Base-by-base conservation (phyloP, 2,329 filamentous ascomycete genomes). In the Phaeosphaeria sp. region DNA sequence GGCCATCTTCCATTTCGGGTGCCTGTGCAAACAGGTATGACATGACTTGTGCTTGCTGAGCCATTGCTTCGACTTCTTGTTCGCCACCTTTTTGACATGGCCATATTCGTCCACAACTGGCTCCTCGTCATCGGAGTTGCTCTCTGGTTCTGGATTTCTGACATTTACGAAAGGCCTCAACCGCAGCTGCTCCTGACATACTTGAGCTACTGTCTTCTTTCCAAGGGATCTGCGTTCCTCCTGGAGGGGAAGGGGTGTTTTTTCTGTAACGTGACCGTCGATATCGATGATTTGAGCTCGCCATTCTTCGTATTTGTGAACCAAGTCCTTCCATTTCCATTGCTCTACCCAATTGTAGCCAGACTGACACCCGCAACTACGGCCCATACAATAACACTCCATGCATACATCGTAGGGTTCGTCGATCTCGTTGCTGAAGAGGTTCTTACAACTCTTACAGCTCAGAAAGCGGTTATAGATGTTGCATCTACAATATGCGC, bases 381-480 rank as follows among this genome's bases (percentile, higher is more conserved):
- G 87, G 21, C 95, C 95, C 90, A 98, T 96, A n/a, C 89, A 90
- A 72, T 96, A 99, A 73, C 95, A 99, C 67, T 99, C 95, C 91
- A 99, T 93, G 72, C 95, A 99, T 21, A 99, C 85, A 74, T 99
- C 95, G 73, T 98, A 99, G 0, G 91, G 91, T 71, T 98, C 88
- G 30, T 89, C 91, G 54, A 92, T 89, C 23, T 88, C 90, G 58
- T 85, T 85, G 11, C 85, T 81, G 20, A 91, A 82, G 49, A 84
- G 81, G 36, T 89, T 84, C 46, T 92, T 85, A 74, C 95, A 99
- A 52, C 89, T 86, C 57, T 92, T 92, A 80, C 95, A 99, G 3
- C 93, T 97, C 22, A 99, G 79, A 72, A 99, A 99, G 2, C 93
- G 87, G 76, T 99, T 99, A 83, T 98, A 98, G 54, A 99, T 96